Percentiles rank a stretch among this genome's conserved stretches.
Conservation (phyloP, 1,284 basidiomycete species). For the Leccinum cinnamomeum region DNA sequence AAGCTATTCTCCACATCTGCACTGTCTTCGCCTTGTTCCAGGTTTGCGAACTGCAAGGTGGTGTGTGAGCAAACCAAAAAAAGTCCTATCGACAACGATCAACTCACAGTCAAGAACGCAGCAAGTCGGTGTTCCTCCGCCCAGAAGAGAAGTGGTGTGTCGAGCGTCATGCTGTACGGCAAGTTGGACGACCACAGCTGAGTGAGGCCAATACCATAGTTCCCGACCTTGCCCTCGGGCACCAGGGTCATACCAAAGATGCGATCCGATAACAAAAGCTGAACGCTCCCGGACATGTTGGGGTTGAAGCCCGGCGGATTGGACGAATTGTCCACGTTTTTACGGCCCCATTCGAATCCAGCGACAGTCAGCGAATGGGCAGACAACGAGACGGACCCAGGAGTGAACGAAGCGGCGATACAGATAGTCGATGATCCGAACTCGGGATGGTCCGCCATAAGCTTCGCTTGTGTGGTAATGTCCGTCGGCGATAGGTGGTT, state of each 20-base stretch:
- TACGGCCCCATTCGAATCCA: too few species aligned
- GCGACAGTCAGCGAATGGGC: too few species aligned
- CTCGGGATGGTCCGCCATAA: slow-evolving; percentile 95
- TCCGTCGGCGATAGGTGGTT: slow-evolving; percentile 92
- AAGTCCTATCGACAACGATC: background rate
- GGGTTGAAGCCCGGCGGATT: slow-evolving; percentile 93
- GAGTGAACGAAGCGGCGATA: slow-evolving; percentile 87
- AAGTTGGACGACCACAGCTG: slow-evolving; percentile 88
- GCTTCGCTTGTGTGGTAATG: slow-evolving; percentile 92
- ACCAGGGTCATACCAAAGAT: slow-evolving; percentile 90
- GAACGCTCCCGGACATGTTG: slow-evolving; percentile 96
- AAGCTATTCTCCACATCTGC: slow-evolving; percentile 91
- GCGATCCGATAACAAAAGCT: slow-evolving; percentile 92
- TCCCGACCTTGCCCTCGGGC: slow-evolving; percentile 91
- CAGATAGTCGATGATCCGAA: slow-evolving; percentile 95
- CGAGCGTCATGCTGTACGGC: slow-evolving; percentile 84
- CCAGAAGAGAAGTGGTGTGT: slow-evolving; percentile 95
- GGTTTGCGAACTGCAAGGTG: slow-evolving; percentile 66
- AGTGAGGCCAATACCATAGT: slow-evolving; percentile 89
- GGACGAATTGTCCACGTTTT: slow-evolving; percentile 63
- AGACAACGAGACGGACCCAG: too few species aligned
- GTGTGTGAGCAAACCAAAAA: slow-evolving; percentile 5
- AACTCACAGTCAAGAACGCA: slow-evolving; percentile 82
- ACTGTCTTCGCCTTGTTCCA: slow-evolving; percentile 85
- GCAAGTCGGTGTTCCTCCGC: slow-evolving; percentile 91